phyloP scores from a whole-genome alignment of 192 early-diverging fungal genomes.

The Haplosporangium gracile region DNA sequence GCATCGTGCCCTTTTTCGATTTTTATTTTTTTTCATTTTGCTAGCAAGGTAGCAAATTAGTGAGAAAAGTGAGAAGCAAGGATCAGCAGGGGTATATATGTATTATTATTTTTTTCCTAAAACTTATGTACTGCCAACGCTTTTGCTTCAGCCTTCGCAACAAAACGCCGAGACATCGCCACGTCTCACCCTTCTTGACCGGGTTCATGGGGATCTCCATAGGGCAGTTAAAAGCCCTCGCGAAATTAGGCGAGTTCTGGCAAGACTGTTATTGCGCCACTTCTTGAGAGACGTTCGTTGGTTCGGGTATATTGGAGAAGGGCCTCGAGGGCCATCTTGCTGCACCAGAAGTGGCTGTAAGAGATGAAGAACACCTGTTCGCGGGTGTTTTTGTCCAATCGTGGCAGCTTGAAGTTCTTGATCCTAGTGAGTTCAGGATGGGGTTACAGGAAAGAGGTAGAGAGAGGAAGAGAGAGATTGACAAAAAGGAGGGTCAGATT shows the following conservation, averaged over 20 bases:
- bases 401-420: slow-evolving; percentile 50
- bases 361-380: slow-evolving; percentile 75
- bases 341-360: slow-evolving; percentile 72
- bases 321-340: slow-evolving; percentile 22
- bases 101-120: no score
- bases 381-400: slow-evolving; percentile 59
- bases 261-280: slow-evolving; percentile 75
- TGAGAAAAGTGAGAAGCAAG: no score
- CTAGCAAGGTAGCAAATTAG: no score
- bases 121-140: no score
- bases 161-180: not conserved
- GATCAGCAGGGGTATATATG: no score
- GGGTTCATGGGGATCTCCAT: slow-evolving; percentile 76
- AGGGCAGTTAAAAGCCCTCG: slow-evolving; percentile 73
- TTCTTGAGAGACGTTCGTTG: slow-evolving; percentile 3
- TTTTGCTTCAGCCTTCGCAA: no score
- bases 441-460: no score
- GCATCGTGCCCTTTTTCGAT: no score
- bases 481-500: no score
- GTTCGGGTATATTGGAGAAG: slow-evolving; percentile 26
- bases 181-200: slow-evolving; percentile 58
- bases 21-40: no score
- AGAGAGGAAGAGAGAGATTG: not conserved
- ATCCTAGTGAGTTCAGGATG: not conserved
- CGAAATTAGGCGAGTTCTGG: slow-evolving; percentile 75